Base-by-base conservation (phyloP, 2,329 filamentous ascomycete species). In the Aquanectria penicillioides region DNA sequence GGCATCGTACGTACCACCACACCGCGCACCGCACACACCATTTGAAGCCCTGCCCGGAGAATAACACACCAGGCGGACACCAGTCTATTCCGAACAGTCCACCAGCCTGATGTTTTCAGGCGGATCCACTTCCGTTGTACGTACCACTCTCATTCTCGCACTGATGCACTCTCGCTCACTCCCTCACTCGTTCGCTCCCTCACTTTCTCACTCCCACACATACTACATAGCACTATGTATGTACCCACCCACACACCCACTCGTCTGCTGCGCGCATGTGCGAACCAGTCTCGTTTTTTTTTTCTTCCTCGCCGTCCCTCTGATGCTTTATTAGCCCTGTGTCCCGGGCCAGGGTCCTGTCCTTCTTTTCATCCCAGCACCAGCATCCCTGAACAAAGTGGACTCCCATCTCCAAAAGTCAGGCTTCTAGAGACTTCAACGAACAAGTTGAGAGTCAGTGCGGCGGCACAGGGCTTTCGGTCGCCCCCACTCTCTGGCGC, bases 391-490 rank as follows among this genome's bases (percentile, higher is more conserved):
- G 49, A 18, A 17, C 10, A 43, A 34, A 53, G 49, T 53, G 49
- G 49, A 29, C 40, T 43, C 49, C n/a, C 11, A 28, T 26, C 28
- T 25, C 20, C 40, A 29, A 34, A 43, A 33, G 41, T 40, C 29
- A 47, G 55, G 40, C 47, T 57, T 57, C 55, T 57, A 52, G 55
- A 57, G 34, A 46, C 33, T 52, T 48, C 33, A 57, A 40, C 34
- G 55, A 57, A 52, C 48, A 46, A 15, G 11, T 18, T 10, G 23
- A 43, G 5, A 28, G 40, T 52, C 47, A 29, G 55, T 57, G 55
- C 55, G 34, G 52, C 52, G 43, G 43, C 26, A 22, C 47, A 57
- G 55, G 40, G 40, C 34, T 34, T 46, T 53, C 40, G 34, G 28
- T 20, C 20, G 31, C 22, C 55, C 55, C 55, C 55, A 47, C 52